Percentiles rank a stretch among this genome's conserved stretches.
phyloP scores from a whole-genome alignment of 148 eudicot genomes.

The Mesembryanthemum crystallinum region DNA sequence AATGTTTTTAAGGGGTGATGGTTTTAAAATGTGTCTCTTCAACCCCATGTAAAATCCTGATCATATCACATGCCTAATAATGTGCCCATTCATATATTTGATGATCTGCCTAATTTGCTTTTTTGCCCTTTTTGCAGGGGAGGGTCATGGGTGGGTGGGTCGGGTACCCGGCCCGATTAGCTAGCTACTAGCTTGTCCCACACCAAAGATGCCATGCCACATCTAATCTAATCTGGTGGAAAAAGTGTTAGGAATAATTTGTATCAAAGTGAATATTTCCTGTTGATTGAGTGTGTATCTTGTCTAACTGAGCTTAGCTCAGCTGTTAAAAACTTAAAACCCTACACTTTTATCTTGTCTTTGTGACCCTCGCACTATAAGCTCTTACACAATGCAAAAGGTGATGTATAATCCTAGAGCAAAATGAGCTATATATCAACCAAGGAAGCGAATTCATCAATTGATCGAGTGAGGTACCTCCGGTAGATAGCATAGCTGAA shows the following conservation, averaged over 20 bases:
- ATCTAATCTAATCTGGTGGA: too few species aligned
- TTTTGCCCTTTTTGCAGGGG: conserved; percentile 17
- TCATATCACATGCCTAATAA: conserved; percentile 26
- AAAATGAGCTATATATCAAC: too few species aligned
- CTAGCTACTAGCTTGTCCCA: neutral
- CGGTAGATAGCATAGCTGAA: too few species aligned
- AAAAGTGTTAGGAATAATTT: conserved; percentile 14
- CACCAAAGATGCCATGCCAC: conserved; percentile 22
- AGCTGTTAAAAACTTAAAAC: too few species aligned
- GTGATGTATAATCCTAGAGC: too few species aligned
- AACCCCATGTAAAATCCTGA: conserved; percentile 15
- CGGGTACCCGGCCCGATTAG: neutral
- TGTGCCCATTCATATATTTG: conserved; percentile 24
- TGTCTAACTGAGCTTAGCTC: neutral
- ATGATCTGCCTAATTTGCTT: conserved; percentile 19
- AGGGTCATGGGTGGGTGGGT: neutral
- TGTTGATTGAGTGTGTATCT: conserved; percentile 4
- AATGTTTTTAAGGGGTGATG: neutral
- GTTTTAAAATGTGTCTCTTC: neutral
- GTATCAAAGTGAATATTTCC: conserved; percentile 22
- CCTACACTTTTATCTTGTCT: too few species aligned
- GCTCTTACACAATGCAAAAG: too few species aligned
- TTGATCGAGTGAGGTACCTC: too few species aligned
- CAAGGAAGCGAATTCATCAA: too few species aligned
- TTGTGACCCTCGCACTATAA: too few species aligned